Conservation (phyloP, 805 yeast genomes). For the Grigorovia jiainica region DNA sequence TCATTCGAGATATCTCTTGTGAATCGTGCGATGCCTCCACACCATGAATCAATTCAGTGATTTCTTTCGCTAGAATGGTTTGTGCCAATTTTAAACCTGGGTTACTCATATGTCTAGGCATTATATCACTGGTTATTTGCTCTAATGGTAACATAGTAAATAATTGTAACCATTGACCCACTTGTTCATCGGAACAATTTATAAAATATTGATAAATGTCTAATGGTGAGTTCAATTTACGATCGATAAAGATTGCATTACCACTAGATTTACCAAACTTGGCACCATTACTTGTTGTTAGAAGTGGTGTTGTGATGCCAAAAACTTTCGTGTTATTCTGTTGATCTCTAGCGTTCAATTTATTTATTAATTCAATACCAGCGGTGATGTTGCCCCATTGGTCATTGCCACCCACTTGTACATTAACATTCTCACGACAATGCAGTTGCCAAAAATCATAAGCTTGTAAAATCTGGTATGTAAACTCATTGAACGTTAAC, state of each 20-base stretch:
- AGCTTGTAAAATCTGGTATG: slow-evolving; percentile 89
- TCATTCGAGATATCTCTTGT: slow-evolving; percentile 49
- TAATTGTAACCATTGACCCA: slow-evolving; percentile 55
- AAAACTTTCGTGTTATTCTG: slow-evolving; percentile 14
- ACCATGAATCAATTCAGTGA: slow-evolving; percentile 84
- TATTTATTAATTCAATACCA: slow-evolving; percentile 76
- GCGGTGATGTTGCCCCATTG: slow-evolving; percentile 99
- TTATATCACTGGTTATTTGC: slow-evolving; percentile 43
- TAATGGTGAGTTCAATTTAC: slow-evolving; percentile 64
- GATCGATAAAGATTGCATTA: slow-evolving; percentile 83
- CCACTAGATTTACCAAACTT: slow-evolving; percentile 97
- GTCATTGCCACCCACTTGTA: slow-evolving; percentile 94
- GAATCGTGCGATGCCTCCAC: slow-evolving; percentile 63
- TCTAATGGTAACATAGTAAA: slow-evolving; percentile 69
- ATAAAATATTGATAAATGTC: slow-evolving; percentile 80
- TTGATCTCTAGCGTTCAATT: slow-evolving; percentile 24
- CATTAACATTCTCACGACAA: slow-evolving; percentile 44
- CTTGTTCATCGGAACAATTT: slow-evolving; percentile 68
- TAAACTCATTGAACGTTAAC: slow-evolving; percentile 86
- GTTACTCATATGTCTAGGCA: slow-evolving; percentile 42
- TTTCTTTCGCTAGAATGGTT: slow-evolving; percentile 67
- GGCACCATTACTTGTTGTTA: slow-evolving; percentile 82
- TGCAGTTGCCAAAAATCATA: slow-evolving; percentile 83
- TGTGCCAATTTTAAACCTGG: slow-evolving; percentile 71
- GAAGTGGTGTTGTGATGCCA: slow-evolving; percentile 83